Percentiles rank a stretch among this genome's conserved stretches.
phyloP scores from a whole-genome alignment of 2,329 filamentous ascomycete genomes.

The Periglandula ipomoeae region DNA sequence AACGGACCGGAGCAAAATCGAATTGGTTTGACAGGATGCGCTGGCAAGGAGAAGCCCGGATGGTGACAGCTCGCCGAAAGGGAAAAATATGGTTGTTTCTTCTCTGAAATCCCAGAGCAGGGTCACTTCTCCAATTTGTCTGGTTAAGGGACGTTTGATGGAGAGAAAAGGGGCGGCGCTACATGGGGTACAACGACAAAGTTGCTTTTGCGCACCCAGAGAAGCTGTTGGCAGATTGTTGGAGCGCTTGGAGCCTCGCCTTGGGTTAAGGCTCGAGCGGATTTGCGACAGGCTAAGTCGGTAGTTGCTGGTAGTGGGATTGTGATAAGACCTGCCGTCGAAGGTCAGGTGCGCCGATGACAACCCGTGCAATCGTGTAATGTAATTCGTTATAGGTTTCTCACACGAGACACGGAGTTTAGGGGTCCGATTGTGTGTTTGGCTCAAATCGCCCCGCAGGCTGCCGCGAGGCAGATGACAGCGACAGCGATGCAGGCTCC shows the following conservation, averaged over 20 bases:
- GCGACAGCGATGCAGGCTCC: background rate
- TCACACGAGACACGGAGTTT: slow-evolving; percentile 8
- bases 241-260: background rate
- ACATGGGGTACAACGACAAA: background rate
- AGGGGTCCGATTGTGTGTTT: background rate
- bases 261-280: background rate
- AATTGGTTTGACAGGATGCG: background rate
- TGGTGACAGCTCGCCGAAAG: background rate
- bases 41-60: background rate
- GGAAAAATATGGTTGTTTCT: background rate
- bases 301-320: background rate
- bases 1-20: background rate
- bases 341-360: background rate
- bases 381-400: background rate
- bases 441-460: slow-evolving; percentile 2
- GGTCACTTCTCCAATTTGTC: too few species aligned
- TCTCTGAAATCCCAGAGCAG: too few species aligned
- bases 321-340: background rate
- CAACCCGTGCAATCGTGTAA: background rate
- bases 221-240: background rate
- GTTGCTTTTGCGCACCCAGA: slow-evolving; percentile 2
- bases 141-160: background rate
- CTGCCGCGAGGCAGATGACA: slow-evolving; percentile 2
- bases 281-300: background rate
- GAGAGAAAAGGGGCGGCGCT: slow-evolving; percentile 2